Conservation (phyloP, 305 asterid genomes). For the Fraxinus paxiana region DNA sequence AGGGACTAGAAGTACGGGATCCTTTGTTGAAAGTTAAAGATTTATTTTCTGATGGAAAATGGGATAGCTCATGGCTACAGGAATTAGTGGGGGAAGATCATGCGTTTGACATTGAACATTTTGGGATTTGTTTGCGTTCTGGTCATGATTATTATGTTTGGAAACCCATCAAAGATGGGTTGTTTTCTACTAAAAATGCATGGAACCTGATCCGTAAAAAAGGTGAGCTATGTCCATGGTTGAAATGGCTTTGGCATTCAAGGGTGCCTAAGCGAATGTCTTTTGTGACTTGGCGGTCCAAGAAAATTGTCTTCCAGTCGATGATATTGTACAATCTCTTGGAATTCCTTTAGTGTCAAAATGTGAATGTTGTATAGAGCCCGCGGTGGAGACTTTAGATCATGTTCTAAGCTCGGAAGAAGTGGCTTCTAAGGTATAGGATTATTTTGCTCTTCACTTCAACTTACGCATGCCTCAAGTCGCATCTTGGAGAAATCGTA, state of each 20-base stretch:
- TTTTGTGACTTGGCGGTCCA: neutral
- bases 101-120: neutral
- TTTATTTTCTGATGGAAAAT: no score
- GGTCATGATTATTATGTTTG: neutral
- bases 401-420: no score
- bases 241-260: neutral
- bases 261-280: neutral
- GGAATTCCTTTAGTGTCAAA: neutral
- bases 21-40: no score
- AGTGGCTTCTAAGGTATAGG: no score
- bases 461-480: no score
- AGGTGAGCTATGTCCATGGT: neutral
- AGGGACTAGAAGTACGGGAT: no score
- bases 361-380: neutral
- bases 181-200: neutral
- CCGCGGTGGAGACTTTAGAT: no score
- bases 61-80: no score
- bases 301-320: neutral
- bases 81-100: no score
- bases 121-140: neutral
- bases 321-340: neutral
- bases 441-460: no score
- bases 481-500: no score
- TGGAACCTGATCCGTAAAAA: neutral
- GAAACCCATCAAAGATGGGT: neutral